phyloP scores from a whole-genome alignment of 192 early-diverging fungal species.

The Backusella luteola region DNA sequence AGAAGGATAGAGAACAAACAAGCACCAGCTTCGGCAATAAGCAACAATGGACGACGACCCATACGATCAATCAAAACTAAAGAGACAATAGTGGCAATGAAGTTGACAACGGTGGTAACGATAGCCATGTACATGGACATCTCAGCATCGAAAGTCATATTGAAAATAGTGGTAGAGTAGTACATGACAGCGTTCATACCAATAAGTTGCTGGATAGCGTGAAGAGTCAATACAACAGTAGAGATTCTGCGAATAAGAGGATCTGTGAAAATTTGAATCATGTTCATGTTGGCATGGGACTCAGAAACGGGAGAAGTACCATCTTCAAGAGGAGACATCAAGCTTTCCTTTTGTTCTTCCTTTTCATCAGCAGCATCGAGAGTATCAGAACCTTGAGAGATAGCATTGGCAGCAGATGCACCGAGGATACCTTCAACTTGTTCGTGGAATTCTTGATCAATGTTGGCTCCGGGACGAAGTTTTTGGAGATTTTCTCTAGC shows the following conservation, averaged over 20 bases:
- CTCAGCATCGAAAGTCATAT: constrained; percentile 50
- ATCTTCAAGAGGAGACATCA: background rate
- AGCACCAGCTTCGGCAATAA: constrained; percentile 59
- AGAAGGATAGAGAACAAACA: constrained; percentile 48
- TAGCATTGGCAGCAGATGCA: constrained; percentile 1
- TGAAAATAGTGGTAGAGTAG: constrained; percentile 86
- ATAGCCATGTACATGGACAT: constrained; percentile 58
- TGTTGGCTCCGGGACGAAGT: constrained; percentile 51
- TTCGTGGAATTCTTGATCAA: constrained; percentile 62
- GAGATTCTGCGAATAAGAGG: constrained; percentile 60
- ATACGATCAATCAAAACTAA: constrained; percentile 53
- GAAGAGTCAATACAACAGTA: constrained; percentile 61
- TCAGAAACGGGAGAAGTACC: background rate
- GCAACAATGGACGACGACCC: constrained; percentile 57
- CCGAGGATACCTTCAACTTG: constrained; percentile 45
- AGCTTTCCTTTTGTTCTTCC: background rate
- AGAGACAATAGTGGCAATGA: constrained; percentile 53
- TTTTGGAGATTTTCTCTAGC: constrained; percentile 50
- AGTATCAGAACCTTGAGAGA: background rate
- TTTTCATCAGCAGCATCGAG: background rate
- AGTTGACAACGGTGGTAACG: constrained; percentile 51
- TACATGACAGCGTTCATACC: constrained; percentile 87
- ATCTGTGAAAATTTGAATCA: constrained; percentile 55
- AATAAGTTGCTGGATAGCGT: constrained; percentile 77
- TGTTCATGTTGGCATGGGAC: constrained; percentile 25